Percentiles rank a stretch among this genome's conserved stretches.
These are phyloP conservation scores for Wickerhamomyces sp. DNA, from an alignment of 1,139 yeast genomes.

Conservation along the genomic window DNA sequence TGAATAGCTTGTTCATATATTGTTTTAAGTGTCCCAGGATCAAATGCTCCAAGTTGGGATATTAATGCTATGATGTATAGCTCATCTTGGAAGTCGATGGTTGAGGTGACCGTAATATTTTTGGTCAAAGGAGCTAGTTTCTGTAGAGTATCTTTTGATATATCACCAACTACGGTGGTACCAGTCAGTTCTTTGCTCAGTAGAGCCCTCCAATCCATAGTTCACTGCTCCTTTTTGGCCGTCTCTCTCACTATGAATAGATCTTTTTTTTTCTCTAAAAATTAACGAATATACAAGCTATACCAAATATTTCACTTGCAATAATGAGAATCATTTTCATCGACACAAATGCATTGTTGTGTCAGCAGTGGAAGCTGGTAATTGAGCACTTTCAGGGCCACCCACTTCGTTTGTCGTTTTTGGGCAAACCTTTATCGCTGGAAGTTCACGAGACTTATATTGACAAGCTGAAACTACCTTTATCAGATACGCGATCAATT, in stretches of 20 bases:
- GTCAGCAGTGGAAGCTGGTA: no score
- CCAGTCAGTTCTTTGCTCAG: no score
- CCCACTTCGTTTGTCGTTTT: background rate
- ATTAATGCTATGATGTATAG: background rate
- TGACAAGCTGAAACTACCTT: background rate
- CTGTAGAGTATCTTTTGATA: background rate
- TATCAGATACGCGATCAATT: constrained; percentile 15
- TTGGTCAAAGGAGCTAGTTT: background rate
- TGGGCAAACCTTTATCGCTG: background rate
- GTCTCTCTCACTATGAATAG: no score
- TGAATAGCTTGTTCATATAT: background rate
- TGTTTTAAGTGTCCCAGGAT: background rate
- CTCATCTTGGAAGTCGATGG: background rate
- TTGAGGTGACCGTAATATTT: background rate
- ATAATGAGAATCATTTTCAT: no score
- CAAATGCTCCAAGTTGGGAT: background rate
- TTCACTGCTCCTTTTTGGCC: background rate
- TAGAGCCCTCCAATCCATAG: no score
- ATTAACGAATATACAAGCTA: no score
- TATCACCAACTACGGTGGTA: background rate
- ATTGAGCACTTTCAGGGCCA: background rate
- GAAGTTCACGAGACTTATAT: background rate
- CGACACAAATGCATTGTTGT: no score
- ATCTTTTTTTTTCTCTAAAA: no score
- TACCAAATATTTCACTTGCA: no score